A percentile compares a stretch with the other conserved stretches of the same genome.
Evolutionary conservation across 2,329 filamentous ascomycete species (phyloP).

Genomic region (Tolypocladium album): DNA sequence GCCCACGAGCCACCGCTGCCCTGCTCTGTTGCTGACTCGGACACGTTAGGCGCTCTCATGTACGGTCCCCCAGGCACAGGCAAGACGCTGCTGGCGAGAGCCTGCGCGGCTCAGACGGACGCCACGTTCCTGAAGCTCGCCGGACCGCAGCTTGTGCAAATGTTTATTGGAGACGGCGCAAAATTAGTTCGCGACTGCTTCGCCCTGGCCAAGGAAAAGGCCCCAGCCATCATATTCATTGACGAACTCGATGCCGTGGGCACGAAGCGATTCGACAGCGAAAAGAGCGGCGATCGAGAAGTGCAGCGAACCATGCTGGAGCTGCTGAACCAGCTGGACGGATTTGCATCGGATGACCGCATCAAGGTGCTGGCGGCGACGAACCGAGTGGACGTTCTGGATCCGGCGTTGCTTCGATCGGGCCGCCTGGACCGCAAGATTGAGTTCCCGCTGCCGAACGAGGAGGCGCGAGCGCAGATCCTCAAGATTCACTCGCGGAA

Average conservation of each 20-base stretch:
- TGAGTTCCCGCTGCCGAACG: constrained; percentile 95
- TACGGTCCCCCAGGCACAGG: constrained; percentile 88
- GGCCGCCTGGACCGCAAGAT: constrained; percentile 94
- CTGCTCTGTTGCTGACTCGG: background rate
- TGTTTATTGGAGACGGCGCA: constrained; percentile 98
- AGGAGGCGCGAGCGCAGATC: constrained; percentile 94
- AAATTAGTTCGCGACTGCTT: constrained; percentile 98
- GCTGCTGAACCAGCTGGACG: constrained; percentile 94
- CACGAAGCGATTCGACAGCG: constrained; percentile 96
- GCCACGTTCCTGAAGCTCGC: constrained; percentile 98
- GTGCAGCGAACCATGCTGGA: constrained; percentile 99
- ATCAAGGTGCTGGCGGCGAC: constrained; percentile 95
- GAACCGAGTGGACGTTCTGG: constrained; percentile 88
- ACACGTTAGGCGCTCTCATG: constrained; percentile 74
- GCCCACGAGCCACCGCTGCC: background rate
- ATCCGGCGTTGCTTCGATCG: constrained; percentile 82
- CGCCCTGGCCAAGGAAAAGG: constrained; percentile 95
- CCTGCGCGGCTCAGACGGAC: constrained; percentile 94
- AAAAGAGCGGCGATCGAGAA: constrained; percentile 95
- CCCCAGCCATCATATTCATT: constrained; percentile 98
- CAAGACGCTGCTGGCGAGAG: constrained; percentile 86
- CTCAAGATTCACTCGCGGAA: constrained; percentile 95
- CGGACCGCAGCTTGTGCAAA: constrained; percentile 94
- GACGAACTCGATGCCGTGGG: constrained; percentile 98
- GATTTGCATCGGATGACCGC: constrained; percentile 91